These are phyloP conservation scores for Rhizodiscina lignyota DNA, from an alignment of 495 filamentous ascomycete genomes.

Conservation along the genomic window DNA sequence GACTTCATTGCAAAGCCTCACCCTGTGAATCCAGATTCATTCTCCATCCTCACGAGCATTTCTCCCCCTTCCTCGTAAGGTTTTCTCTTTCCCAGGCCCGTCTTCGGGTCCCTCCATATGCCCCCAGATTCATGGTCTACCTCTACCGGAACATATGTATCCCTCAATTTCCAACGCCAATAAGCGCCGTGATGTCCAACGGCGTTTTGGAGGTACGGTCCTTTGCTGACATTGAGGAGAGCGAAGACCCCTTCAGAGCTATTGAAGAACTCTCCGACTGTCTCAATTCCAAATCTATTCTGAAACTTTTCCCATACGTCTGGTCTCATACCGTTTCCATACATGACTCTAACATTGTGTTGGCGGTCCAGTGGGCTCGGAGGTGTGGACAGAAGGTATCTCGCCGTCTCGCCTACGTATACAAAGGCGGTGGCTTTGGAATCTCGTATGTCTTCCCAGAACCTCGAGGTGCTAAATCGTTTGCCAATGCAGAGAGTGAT, in stretches of 20 bases:
- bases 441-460: constrained; percentile 62
- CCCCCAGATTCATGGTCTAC: constrained; percentile 51
- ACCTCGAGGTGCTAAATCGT: constrained; percentile 50
- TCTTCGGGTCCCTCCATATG: constrained; percentile 43
- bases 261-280: constrained; percentile 23
- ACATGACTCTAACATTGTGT: constrained; percentile 51
- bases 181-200: constrained; percentile 61
- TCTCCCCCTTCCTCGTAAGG: constrained; percentile 56
- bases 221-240: constrained; percentile 15
- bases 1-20: neutral
- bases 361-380: constrained; percentile 43
- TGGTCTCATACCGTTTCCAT: constrained; percentile 61
- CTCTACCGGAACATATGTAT: constrained; percentile 46
- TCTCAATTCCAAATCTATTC: constrained; percentile 24
- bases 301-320: constrained; percentile 61
- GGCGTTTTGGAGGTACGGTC: constrained; percentile 40
- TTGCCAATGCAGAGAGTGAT: constrained; percentile 49
- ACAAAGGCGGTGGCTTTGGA: constrained; percentile 52
- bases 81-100: constrained; percentile 45
- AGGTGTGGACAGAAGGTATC: constrained; percentile 57
- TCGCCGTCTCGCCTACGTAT: constrained; percentile 70
- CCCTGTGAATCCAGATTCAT: constrained; percentile 41
- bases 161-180: constrained; percentile 28
- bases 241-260: constrained; percentile 22
- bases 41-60: constrained; percentile 50